Conservation (phyloP, 495 filamentous ascomycete species). For the Staphylotrichum longicolle region DNA sequence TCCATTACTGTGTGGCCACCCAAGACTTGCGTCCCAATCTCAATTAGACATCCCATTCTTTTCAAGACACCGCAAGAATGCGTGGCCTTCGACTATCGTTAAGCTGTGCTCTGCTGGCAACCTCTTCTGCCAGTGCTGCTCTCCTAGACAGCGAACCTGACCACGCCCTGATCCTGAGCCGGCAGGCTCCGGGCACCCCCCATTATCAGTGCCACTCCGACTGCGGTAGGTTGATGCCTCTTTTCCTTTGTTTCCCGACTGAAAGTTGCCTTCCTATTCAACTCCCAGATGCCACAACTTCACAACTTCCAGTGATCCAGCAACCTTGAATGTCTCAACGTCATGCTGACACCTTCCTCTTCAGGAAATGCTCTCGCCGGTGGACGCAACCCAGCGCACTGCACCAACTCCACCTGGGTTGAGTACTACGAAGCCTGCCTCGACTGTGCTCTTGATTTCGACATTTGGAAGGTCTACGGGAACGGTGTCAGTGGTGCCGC, state of each 20-base stretch:
- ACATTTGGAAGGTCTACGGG: conserved; percentile 52
- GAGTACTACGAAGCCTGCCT: conserved; percentile 40
- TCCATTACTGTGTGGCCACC: too few species aligned
- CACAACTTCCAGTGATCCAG: too few species aligned
- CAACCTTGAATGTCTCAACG: too few species aligned
- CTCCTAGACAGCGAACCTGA: conserved; percentile 6
- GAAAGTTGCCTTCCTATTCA: too few species aligned
- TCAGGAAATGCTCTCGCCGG: conserved; percentile 23
- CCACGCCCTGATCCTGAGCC: conserved; percentile 17
- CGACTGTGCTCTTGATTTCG: conserved; percentile 41
- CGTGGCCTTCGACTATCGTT: neutral
- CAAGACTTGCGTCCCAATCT: too few species aligned
- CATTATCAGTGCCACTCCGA: conserved; percentile 27
- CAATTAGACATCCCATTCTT: too few species aligned
- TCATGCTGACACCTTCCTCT: conserved; percentile 11
- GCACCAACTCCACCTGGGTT: conserved; percentile 40
- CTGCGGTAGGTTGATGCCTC: conserved; percentile 23
- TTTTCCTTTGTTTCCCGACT: too few species aligned
- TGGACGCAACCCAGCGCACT: conserved; percentile 32
- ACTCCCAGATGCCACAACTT: too few species aligned
- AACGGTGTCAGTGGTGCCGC: conserved; percentile 35
- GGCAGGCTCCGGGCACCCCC: conserved; percentile 27
- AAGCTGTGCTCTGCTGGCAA: conserved; percentile 18
- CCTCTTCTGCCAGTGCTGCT: conserved; percentile 9
- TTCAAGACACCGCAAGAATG: too few species aligned